These are phyloP conservation scores for Claviceps sp. DNA, from an alignment of 2,329 filamentous ascomycete species.

Conservation along the genomic window DNA sequence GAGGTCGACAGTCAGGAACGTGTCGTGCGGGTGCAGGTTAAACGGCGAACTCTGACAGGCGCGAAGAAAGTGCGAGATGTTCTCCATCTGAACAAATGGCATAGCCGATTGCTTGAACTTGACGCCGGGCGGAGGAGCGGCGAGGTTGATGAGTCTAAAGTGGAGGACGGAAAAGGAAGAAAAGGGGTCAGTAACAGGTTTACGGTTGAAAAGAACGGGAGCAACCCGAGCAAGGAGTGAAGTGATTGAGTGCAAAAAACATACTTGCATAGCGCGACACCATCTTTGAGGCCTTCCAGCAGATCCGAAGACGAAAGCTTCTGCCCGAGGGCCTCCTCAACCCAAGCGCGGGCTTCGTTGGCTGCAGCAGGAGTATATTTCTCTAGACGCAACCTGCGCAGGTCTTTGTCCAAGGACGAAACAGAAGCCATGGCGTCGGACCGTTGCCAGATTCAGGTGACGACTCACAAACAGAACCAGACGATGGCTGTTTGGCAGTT, in stretches of 20 bases:
- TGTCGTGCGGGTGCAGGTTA: constrained; percentile 81
- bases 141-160: constrained; percentile 72
- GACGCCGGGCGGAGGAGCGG: constrained; percentile 61
- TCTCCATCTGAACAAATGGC: constrained; percentile 99
- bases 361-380: constrained; percentile 87
- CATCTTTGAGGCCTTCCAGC: constrained; percentile 77
- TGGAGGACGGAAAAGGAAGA: background rate
- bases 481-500: background rate
- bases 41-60: constrained; percentile 77
- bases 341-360: constrained; percentile 74
- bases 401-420: constrained; percentile 82
- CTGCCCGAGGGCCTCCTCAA: constrained; percentile 68
- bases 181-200: background rate
- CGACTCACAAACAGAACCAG: background rate
- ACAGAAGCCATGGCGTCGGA: constrained; percentile 68
- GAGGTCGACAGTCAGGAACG: constrained; percentile 92
- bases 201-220: background rate
- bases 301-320: constrained; percentile 61
- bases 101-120: constrained; percentile 86
- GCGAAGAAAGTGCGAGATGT: constrained; percentile 88
- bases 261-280: constrained; percentile 83
- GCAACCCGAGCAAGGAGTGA: too few species aligned
- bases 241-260: constrained; percentile 13
- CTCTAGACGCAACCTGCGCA: constrained; percentile 83
- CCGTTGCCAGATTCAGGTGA: background rate